Evolutionary conservation across 139 green algal species (phyloP).

Genomic region (Bryopsis sp.): DNA sequence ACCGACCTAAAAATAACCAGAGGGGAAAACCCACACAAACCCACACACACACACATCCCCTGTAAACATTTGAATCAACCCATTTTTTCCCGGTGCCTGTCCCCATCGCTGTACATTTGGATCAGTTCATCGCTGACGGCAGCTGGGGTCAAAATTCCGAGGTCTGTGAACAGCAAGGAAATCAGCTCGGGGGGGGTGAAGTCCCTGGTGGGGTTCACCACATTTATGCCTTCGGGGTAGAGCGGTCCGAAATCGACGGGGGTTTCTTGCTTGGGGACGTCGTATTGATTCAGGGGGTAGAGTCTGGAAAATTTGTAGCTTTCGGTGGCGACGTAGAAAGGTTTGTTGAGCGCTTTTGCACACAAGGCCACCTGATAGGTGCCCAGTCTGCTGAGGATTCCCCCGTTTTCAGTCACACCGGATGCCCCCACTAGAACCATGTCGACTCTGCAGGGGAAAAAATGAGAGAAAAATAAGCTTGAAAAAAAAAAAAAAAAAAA

Average conservation of each 20-base stretch:
- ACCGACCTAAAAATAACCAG: no score
- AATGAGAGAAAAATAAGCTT: not conserved
- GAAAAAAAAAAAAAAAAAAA: no score
- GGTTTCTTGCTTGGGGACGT: conserved; percentile 74
- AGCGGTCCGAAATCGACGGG: conserved; percentile 67
- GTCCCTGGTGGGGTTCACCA: conserved; percentile 81
- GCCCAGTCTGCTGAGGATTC: conserved; percentile 93
- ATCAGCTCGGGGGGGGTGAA: conserved; percentile 88
- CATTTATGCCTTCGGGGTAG: conserved; percentile 44
- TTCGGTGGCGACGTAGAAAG: conserved; percentile 91
- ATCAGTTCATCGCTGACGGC: conserved; percentile 95
- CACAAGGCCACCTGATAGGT: conserved; percentile 53
- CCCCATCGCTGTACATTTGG: conserved; percentile 71
- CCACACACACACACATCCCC: no score
- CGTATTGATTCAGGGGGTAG: conserved; percentile 62
- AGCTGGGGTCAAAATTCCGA: conserved; percentile 88
- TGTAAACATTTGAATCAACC: no score
- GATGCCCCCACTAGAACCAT: conserved; percentile 82
- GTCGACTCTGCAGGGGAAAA: conserved; percentile 21
- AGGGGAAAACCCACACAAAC: no score
- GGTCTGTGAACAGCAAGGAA: conserved; percentile 79
- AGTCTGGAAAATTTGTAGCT: conserved; percentile 87
- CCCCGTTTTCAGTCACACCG: conserved; percentile 90
- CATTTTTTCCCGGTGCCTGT: no score
- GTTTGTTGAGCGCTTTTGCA: conserved; percentile 67